phyloP scores from a whole-genome alignment of 2,329 filamentous ascomycete species.

The Curvularia hawaiiensis region DNA sequence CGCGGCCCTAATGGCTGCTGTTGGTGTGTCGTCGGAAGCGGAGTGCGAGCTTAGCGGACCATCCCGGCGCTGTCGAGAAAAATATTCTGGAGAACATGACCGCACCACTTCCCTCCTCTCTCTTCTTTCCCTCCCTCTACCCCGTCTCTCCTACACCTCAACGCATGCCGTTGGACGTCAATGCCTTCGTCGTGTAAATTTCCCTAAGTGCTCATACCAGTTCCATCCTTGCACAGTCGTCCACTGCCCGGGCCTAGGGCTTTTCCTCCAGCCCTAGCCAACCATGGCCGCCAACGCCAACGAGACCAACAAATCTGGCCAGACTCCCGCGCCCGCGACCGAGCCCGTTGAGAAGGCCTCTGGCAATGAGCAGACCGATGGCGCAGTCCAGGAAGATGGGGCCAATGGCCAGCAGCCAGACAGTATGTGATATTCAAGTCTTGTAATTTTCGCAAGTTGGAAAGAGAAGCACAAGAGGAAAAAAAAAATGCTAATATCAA shows the following conservation, averaged over 20 bases:
- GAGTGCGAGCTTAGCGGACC: constrained; percentile 27
- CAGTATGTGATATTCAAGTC: constrained; percentile 30
- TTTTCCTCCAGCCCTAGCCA: constrained; percentile 14
- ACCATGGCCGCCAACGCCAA: constrained; percentile 44
- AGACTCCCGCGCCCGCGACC: constrained; percentile 27
- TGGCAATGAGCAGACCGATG: constrained; percentile 15
- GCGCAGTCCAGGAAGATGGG: constrained; percentile 24
- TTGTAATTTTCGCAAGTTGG: not conserved
- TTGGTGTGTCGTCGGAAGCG: constrained; percentile 19
- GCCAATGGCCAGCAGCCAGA: constrained; percentile 38
- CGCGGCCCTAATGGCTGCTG: constrained; percentile 9
- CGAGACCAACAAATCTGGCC: constrained; percentile 48
- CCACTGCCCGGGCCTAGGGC: constrained; percentile 25
- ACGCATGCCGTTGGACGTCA: constrained; percentile 40
- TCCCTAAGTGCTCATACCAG: constrained; percentile 22
- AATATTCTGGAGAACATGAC: constrained; percentile 31
- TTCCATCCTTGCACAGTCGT: constrained; percentile 34
- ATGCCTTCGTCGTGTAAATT: constrained; percentile 41
- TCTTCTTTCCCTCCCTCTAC: not conserved
- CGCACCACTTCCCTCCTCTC: constrained; percentile 7
- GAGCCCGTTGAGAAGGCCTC: constrained; percentile 4
- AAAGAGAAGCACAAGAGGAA: not conserved
- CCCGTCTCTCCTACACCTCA: constrained; percentile 16
- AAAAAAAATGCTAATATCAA: constrained; percentile 9
- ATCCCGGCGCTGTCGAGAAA: constrained; percentile 32